phyloP scores from a whole-genome alignment of 2,329 filamentous ascomycete species.

The Trichoderma gracile region DNA sequence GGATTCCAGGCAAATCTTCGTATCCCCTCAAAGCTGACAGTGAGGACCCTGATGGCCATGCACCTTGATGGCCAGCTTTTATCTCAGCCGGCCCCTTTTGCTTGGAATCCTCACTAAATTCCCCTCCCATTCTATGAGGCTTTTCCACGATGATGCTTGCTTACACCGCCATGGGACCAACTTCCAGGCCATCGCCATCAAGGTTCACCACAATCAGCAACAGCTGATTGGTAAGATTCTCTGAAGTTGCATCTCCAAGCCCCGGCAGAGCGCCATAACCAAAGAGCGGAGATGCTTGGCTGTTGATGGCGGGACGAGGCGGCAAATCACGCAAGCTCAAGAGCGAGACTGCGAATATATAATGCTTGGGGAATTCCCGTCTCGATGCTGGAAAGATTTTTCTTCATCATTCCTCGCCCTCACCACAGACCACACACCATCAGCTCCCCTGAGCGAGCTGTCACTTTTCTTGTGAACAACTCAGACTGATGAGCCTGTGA shows the following conservation, averaged over 20 bases:
- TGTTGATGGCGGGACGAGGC: neutral
- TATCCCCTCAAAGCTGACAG: neutral
- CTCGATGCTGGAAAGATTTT: neutral
- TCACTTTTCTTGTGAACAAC: neutral
- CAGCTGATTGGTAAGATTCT: neutral
- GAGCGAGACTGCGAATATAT: neutral
- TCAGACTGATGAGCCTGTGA: neutral
- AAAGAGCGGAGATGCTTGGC: neutral
- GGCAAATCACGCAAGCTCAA: neutral
- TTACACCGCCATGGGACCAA: neutral
- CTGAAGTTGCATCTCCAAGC: neutral
- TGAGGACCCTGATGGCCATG: constrained; percentile 14
- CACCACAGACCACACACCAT: neutral
- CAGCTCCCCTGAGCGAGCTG: neutral
- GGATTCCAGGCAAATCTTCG: no score
- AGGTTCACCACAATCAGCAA: constrained; percentile 5
- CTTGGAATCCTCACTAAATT: neutral
- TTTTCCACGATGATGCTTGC: neutral
- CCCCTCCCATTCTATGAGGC: neutral
- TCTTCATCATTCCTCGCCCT: neutral
- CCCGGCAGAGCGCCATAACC: neutral
- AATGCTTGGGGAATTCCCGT: neutral
- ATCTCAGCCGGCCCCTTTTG: neutral
- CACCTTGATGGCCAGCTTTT: constrained; percentile 16
- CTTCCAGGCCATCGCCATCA: neutral